Conservation (phyloP, 139 green algal species). For the Closterium sp. region DNA sequence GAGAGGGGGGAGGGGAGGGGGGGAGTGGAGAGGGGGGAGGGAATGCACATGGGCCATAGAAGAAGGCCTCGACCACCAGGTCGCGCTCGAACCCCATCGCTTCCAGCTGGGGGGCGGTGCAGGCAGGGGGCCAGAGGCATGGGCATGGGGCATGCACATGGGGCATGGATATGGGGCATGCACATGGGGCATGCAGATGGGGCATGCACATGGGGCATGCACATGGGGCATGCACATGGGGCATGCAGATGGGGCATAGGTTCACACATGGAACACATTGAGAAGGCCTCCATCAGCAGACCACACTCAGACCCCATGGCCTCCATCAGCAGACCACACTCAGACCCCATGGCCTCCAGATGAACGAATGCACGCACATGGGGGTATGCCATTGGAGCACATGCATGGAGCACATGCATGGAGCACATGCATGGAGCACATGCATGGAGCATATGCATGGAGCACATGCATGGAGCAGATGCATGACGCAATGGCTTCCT, state of each 20-base stretch:
- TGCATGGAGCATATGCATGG: background rate
- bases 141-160: too few species aligned
- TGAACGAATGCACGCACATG: background rate
- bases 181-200: too few species aligned
- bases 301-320: background rate
- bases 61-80: too few species aligned
- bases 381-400: too few species aligned
- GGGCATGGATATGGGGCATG: too few species aligned
- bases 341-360: background rate
- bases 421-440: background rate
- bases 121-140: too few species aligned
- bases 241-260: too few species aligned
- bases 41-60: too few species aligned
- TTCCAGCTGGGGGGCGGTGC: background rate
- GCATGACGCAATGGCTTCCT: slow-evolving; percentile 26
- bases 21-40: background rate
- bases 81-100: background rate
- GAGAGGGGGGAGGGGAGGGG: background rate
- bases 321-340: background rate
- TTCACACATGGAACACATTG: too few species aligned
- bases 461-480: background rate
- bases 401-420: background rate
- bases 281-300: background rate
- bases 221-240: too few species aligned
- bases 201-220: too few species aligned